phyloP scores from a whole-genome alignment of 352 stramenopile genomes.

The Thalassiosira exigua region DNA sequence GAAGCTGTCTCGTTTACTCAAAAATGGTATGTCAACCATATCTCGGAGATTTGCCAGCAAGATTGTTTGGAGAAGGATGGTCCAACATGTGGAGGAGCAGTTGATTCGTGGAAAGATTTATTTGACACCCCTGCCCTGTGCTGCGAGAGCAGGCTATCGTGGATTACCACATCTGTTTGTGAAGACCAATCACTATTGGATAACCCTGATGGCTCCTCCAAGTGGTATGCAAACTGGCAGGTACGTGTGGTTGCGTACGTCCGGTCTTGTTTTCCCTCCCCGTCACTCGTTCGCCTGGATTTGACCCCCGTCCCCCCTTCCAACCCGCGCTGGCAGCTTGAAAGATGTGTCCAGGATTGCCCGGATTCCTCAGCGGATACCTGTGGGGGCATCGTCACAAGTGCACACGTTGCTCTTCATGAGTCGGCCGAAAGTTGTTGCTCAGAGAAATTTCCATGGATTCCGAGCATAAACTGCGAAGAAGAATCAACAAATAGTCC shows the following conservation, averaged over 20 bases:
- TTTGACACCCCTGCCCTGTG: constrained; percentile 7
- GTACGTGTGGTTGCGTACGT: neutral
- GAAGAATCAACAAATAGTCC: constrained; percentile 11
- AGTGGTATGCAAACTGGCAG: constrained; percentile 4
- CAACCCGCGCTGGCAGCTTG: neutral
- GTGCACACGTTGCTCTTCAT: constrained; percentile 5
- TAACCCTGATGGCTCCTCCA: neutral
- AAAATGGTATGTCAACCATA: constrained; percentile 23
- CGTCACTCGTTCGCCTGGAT: constrained; percentile 5
- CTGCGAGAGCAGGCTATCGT: constrained; percentile 26
- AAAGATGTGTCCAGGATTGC: constrained; percentile 32
- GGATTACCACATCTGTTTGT: constrained; percentile 24
- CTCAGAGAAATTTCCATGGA: constrained; percentile 13
- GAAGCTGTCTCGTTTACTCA: constrained; percentile 18
- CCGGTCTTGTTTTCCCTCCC: neutral
- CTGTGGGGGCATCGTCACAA: constrained; percentile 21
- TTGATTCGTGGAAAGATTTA: constrained; percentile 9
- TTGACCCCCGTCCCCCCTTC: constrained; percentile 3
- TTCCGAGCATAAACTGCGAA: constrained; percentile 5
- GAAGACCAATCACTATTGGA: neutral
- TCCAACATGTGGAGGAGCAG: constrained; percentile 8
- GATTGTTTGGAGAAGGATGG: constrained; percentile 9
- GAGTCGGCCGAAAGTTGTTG: constrained; percentile 16
- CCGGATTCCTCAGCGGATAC: neutral
- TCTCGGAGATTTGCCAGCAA: neutral